A percentile compares a stretch with the other conserved stretches of the same genome.
Evolutionary conservation across 2,329 filamentous ascomycete genomes (phyloP).

Genomic region (Proliferodiscus dingleyae): DNA sequence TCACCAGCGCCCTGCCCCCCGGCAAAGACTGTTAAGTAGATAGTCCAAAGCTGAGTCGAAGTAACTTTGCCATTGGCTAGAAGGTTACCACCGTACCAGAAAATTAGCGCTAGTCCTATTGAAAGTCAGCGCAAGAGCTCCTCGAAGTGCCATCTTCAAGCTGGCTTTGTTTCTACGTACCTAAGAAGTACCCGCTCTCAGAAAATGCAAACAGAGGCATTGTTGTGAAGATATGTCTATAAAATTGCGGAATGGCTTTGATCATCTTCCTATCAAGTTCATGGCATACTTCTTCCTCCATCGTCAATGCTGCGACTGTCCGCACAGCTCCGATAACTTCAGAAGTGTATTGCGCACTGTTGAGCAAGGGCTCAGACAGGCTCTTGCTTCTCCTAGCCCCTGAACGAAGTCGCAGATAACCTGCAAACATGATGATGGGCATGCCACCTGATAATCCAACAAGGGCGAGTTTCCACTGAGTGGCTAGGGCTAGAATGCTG

Average conservation of each 20-base stretch:
- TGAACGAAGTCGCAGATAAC: constrained; percentile 50
- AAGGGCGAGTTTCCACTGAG: constrained; percentile 37
- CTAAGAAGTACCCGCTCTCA: constrained; percentile 27
- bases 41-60: constrained; percentile 83
- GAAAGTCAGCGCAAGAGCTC: constrained; percentile 39
- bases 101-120: constrained; percentile 74
- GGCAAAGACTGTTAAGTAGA: constrained; percentile 80
- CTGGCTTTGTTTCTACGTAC: constrained; percentile 52
- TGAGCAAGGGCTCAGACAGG: constrained; percentile 40
- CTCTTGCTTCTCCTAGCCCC: constrained; percentile 41
- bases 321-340: constrained; percentile 42
- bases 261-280: constrained; percentile 33
- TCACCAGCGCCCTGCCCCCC: constrained; percentile 83
- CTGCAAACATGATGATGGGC: constrained; percentile 56
- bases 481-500: constrained; percentile 33
- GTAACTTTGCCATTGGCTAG: constrained; percentile 66
- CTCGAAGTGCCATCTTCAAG: constrained; percentile 37
- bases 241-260: constrained; percentile 16
- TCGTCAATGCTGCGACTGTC: constrained; percentile 40
- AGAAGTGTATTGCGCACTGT: constrained; percentile 40
- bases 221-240: constrained; percentile 16
- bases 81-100: constrained; percentile 82
- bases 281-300: constrained; percentile 34
- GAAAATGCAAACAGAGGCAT: constrained; percentile 27
- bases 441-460: constrained; percentile 29